Evolutionary conservation across 768 basidiomycete species (phyloP), one percentile per base, ranked within the genome.

Genomic region (Pisolithus orientalis): DNA sequence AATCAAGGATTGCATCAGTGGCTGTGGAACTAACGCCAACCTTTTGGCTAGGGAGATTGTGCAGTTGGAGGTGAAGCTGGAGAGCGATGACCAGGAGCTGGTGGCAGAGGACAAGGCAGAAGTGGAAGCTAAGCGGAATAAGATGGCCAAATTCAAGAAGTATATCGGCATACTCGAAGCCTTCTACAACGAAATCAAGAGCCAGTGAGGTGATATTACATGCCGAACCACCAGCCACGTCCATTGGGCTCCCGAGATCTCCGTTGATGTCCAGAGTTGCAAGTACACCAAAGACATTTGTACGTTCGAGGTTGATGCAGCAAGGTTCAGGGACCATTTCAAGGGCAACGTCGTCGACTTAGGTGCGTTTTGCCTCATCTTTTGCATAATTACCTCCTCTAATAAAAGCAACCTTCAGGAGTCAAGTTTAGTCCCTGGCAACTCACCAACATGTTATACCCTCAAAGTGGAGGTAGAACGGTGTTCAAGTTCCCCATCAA

Each of bases 401-500:
- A 37, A 46, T 38, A 52, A 62, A 40, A 51, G 51, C 21, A 54
- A 53, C 62, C 55, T 63, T 58, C 59, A 72, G 70, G 70, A 45
- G 51, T 49, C 16, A 60, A 67, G 56, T 66, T 56, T 47, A 37
- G 52, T 44, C 46, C 54, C 32, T 16, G 21, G 11, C n/a, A 70
- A 45, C 61, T 67, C 51, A 58, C 47, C 21, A 45, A 44, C 9
- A 52, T 59, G 31, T 62, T 69, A 50, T 66, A 54, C 50, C 61
- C 66, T 50, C 39, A 51, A 37, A 21, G 32, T 52, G 48, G 39
- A 39, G 51, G 47, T 57, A 27, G 50, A 45, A 42, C 53, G 21
- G 39, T 27, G 45, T 62, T 59, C 58, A 64, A 58, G 51, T 68
- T 61, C 57, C 74, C 71, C 31, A 28, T 28, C 11, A 56, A 65